Evolutionary conservation across 805 yeast species (phyloP), one percentile per base, ranked within the genome.

Genomic region (Metschnikowia bowlesiae): DNA sequence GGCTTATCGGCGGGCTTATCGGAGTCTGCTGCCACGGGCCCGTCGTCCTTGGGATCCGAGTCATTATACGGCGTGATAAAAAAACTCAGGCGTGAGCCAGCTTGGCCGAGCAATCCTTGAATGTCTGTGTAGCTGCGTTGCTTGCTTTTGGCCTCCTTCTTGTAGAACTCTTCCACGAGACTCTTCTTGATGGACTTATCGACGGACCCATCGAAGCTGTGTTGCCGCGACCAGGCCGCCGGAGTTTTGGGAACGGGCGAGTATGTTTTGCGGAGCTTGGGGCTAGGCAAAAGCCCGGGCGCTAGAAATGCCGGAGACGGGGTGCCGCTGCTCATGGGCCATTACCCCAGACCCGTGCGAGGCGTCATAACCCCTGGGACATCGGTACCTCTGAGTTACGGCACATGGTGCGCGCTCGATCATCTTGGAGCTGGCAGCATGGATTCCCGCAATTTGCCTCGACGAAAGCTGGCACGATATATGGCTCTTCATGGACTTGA

Each of bases 121-220:
- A 38, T 37, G 45, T 35, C 39, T 13, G 43, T 36, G 33, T 31
- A 28, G 52, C 44, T 38, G 34, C 50, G 46, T 14, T 42, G 39
- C 39, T 46, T 44, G 38, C 37, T 41, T 37, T 39, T 33, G 43
- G 47, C 48, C 18, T 67, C 71, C 39, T 67, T 43, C 42, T 55
- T 66, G 57, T 68, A 70, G 56, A 73, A 73, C 55, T 72, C 76
- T 50, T 71, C 75, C 44, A 71, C 76, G 48, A 73, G 58, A 33
- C 73, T 59, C 53, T 70, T 70, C 39, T 61, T 60, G 46, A 65
- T 69, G 31, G 48, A 51, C 32, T 39, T 46, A 30, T 49, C 49
- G 8, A 36, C 47, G 8, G 31, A 26, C 11, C 13, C 46, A 29
- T 39, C 46, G 29, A 31, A 34, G n/a, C 46, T 39, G 26, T 39